A percentile compares a stretch with the other conserved stretches of the same genome.
These are phyloP conservation scores for Cardiospermum halicacabum DNA, from an alignment of 345 rosid genomes.

Conservation along the genomic window DNA sequence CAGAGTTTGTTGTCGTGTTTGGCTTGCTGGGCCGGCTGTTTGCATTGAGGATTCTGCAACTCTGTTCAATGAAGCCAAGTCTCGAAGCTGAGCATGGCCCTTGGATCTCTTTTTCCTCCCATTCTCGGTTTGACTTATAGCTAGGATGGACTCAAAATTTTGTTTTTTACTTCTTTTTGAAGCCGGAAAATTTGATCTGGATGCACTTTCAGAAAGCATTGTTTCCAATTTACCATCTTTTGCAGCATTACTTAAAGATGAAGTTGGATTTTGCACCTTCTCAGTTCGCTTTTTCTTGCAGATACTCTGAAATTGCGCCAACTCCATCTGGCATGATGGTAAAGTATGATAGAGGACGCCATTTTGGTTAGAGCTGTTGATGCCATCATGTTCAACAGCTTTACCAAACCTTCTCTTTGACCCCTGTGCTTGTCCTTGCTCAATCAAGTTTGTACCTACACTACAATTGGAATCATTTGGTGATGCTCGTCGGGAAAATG, in stretches of 20 bases:
- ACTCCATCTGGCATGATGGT: slow-evolving; percentile 28
- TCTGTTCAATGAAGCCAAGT: slow-evolving; percentile 38
- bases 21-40: slow-evolving; percentile 19
- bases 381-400: slow-evolving; percentile 18
- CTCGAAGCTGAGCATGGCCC: slow-evolving; percentile 38
- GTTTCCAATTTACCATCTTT: slow-evolving; percentile 12
- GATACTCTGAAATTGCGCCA: slow-evolving; percentile 26
- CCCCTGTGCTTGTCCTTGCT: slow-evolving; percentile 32
- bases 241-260: slow-evolving; percentile 23
- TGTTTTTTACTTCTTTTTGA: slow-evolving; percentile 27
- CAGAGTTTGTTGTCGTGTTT: slow-evolving; percentile 18
- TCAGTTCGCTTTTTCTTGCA: slow-evolving; percentile 46
- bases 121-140: slow-evolving; percentile 28
- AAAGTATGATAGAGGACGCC: slow-evolving; percentile 38
- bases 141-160: slow-evolving; percentile 18
- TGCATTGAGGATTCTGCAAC: slow-evolving; percentile 16
- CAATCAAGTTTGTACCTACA: slow-evolving; percentile 8
- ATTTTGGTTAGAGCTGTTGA: slow-evolving; percentile 23
- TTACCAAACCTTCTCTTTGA: slow-evolving; percentile 19
- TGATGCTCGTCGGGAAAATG: slow-evolving; percentile 12
- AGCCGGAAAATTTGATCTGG: slow-evolving; percentile 11
- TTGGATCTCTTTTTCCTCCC: slow-evolving; percentile 52
- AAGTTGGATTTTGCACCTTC: slow-evolving; percentile 31
- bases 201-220: slow-evolving; percentile 11
- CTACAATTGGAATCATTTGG: slow-evolving; percentile 22